Percentiles rank a stretch among this genome's conserved stretches.
phyloP scores from a whole-genome alignment of 805 yeast species.

The Cyberlindnera sargentensis region DNA sequence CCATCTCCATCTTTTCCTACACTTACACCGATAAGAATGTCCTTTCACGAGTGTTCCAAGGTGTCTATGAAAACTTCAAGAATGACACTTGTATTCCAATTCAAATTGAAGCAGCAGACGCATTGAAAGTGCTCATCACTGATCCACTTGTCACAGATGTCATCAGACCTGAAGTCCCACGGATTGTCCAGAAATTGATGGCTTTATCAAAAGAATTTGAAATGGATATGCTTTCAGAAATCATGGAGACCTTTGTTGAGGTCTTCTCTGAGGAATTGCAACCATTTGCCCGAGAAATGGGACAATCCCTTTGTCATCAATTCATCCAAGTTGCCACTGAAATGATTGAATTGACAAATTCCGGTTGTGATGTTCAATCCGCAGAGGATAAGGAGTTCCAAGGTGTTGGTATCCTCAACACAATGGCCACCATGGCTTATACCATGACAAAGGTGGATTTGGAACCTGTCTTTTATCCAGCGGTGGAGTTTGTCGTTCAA shows the following conservation, averaged over 20 bases:
- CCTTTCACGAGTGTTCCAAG: constrained; percentile 34
- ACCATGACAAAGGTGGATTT: constrained; percentile 55
- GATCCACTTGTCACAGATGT: constrained; percentile 64
- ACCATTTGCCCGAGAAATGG: constrained; percentile 74
- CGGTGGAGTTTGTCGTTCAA: constrained; percentile 48
- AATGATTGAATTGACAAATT: constrained; percentile 34
- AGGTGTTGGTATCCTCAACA: constrained; percentile 59
- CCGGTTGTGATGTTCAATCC: constrained; percentile 15
- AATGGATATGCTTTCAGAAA: constrained; percentile 75
- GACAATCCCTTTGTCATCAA: constrained; percentile 52
- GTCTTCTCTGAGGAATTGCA: constrained; percentile 78
- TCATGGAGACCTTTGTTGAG: constrained; percentile 95
- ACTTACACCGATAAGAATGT: constrained; percentile 30
- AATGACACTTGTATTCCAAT: constrained; percentile 55
- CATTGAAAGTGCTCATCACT: constrained; percentile 72
- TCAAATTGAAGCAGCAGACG: constrained; percentile 81
- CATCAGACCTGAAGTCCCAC: constrained; percentile 65
- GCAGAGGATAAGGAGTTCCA: constrained; percentile 61
- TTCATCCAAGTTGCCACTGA: constrained; percentile 52
- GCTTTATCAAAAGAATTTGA: constrained; percentile 75
- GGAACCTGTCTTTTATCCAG: constrained; percentile 49
- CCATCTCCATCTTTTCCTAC: constrained; percentile 34
- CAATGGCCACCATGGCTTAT: constrained; percentile 65
- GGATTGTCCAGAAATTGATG: constrained; percentile 73
- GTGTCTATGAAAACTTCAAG: constrained; percentile 32